Base-by-base conservation (phyloP, 129 eudicot genomes). In the Daucus carota region DNA sequence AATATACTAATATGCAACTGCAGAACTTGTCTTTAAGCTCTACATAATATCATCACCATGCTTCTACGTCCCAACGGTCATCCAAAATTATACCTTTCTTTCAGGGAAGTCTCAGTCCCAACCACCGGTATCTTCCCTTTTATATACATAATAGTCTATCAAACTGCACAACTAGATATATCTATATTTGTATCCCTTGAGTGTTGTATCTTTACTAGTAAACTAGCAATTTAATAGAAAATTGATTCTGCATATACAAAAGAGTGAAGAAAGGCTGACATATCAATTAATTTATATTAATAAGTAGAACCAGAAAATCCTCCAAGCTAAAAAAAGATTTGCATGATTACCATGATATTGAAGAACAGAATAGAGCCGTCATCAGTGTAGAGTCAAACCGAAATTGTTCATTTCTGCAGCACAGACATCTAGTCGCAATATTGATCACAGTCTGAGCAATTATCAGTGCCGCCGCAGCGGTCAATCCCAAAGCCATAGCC, bases 401-500 rank as follows among this genome's bases (percentile, higher is more conserved):
- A 60, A 3, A 60, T 26, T 34, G 10, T 60, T 31, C 36, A 8
- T 7, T 12, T 60, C 20, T 28, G 68, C 68, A 60, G 9, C 68
- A 60, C 26, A 60, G 20, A 28, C 68, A 60, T 10, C 34, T 18
- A 3, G 68, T 60, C 0, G 87, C 81, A 57, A 83, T 77, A 76
- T 89, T 89, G 81, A 92, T 72, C n/a, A 87, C 80, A 40, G 87
- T 60, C 57, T 89, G 91, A 32, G 93, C 93, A 75, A 89, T 70
- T 86, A 83, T 76, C 67, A 92, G 97, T 42, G 87, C 59, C 60
- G 86, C 81, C 11, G 90, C 96, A 26, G 97, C 85, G 62, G 83
- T 81, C 40, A 89, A 63, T 75, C 96, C 96, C n/a, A 92, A 88
- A 40, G 77, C 91, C 32, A 82, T 26, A 69, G 97, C 96, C 50